Base-by-base conservation (phyloP, 148 eudicot species). In the Vaccinium corymbosum region DNA sequence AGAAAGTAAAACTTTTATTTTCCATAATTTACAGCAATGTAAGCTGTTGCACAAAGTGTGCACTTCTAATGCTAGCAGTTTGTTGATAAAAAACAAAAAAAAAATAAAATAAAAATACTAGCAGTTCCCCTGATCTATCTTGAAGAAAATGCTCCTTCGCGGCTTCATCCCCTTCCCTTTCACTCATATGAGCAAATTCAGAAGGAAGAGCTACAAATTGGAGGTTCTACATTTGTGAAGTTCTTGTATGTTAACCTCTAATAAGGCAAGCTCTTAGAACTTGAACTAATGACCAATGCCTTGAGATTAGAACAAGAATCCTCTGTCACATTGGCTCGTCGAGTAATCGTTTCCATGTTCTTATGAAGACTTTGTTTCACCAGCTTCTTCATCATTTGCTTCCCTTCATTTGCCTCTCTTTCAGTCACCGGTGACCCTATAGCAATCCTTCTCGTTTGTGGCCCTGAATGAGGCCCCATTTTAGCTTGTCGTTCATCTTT, bases 241-340 rank as follows among this genome's bases (percentile, higher is more conserved):
- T 22, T 7, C 6, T 5, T 1, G 72, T 59, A 16, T 8, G 15
- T 20, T 4, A 16, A 7, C 15, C 49, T 27, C 85, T 83, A 95
- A 75, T 93, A 95, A 70, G 98, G 98, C 89, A 95, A 90, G 84
- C 98, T 95, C 92, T 95, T 95, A 78, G 98, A 95, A 83, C 98
- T 95, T 29, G 95, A 91, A 82, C 97, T 93, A 64, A 93, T 77
- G 38, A 92, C 90, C 92, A 93, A 93, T 4, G 90, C 89, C 91
- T 94, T 95, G 74, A 94, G 90, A 87, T 89, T 94, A 19, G 91
- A 87, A 74, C 78, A 71, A 35, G 91, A 85, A 79, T 91, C 94
- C 81, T 84, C 90, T 20, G 85, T 86, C 68, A 85, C 89, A 80
- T 90, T 93, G 15, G 98, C 98, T 57, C 98, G 86, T 71, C 90